Evolutionary conservation across 140 eudicot genomes (phyloP).

Genomic region (Bidens hawaiensis): DNA sequence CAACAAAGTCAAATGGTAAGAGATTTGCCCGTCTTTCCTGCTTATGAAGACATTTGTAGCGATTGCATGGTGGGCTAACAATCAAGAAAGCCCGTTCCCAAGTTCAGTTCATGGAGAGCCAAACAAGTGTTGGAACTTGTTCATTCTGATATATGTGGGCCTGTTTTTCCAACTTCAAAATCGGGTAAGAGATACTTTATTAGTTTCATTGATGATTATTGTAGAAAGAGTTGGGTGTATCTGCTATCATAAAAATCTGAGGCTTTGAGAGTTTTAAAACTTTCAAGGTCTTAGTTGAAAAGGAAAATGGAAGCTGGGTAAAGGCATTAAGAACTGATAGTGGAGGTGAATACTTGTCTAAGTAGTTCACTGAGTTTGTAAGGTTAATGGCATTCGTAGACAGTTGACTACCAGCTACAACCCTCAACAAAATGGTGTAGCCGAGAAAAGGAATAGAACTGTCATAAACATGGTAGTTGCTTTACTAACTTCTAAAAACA

Average conservation of each 20-base stretch:
- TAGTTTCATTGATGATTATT: background rate
- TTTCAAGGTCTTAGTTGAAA: too few relatives aligned
- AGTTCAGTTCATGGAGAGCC: background rate
- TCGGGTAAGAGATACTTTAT: background rate
- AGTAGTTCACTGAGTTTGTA: background rate
- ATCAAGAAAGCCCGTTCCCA: background rate
- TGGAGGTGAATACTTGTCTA: conserved; percentile 3
- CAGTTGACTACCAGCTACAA: background rate
- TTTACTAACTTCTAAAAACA: background rate
- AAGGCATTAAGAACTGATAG: background rate
- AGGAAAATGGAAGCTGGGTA: background rate
- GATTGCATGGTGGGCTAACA: background rate
- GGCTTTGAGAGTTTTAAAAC: background rate
- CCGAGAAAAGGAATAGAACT: background rate
- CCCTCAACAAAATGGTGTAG: conserved; percentile 1
- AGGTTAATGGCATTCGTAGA: background rate
- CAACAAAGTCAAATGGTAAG: background rate
- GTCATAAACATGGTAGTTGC: background rate
- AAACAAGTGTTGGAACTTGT: background rate
- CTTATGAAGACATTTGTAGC: background rate
- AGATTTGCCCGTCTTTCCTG: background rate
- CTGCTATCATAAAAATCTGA: background rate
- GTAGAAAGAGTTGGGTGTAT: background rate
- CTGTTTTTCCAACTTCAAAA: background rate
- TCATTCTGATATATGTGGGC: conserved; percentile 8